Evolutionary conservation across 352 stramenopile genomes (phyloP), one percentile per base, ranked within the genome.

Genomic region (Globisporangium echinulatum): DNA sequence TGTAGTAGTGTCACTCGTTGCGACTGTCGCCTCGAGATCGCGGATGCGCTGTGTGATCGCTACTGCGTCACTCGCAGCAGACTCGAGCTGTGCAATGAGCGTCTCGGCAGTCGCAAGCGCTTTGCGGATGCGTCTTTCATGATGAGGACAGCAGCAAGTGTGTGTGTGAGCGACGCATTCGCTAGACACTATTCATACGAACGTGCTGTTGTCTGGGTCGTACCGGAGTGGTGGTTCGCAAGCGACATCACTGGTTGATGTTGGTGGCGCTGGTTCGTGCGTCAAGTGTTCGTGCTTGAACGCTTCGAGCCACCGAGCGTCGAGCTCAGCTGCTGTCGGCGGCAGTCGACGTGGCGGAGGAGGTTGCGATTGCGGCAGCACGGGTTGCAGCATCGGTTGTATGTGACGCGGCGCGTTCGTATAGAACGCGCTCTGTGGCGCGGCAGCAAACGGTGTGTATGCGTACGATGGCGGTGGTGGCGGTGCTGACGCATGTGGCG

Each of bases 1-100:
- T 51, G 47, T 37, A 17, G 7, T 51, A 7, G 15, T 17, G n/a
- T 15, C 43, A 48, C 13, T 37, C 15, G 47, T 13, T 17, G 7
- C 43, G 4, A 19, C 17, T 13, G 13, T 7, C 8, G 13, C 36
- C 8, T 51, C 38, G 5, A 64, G 59, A 5, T 44, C 7, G 10
- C 33, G 37, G 4, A 67, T 46, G 46, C 54, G 58, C 42, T 33
- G 49, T 9, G 72, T 63, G 17, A 72, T 36, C 4, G 61, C 52
- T 5, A 72, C 37, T 0, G 65, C 62, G 2, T 74, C 63, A 3
- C 19, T 9, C 2, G 67, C 69, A 33, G 46, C 51, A 3, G 33
- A 9, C 46, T 72, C 59, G 11, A 77, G 67, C 56, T 65, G 49
- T 15, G 49, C 53, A 0, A 72, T 14, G n/a, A 64, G 52, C 33